Percentiles rank a stretch among this genome's conserved stretches.
These are phyloP conservation scores for Didymella lethalis DNA, from an alignment of 2,329 filamentous ascomycete species.

Conservation along the genomic window DNA sequence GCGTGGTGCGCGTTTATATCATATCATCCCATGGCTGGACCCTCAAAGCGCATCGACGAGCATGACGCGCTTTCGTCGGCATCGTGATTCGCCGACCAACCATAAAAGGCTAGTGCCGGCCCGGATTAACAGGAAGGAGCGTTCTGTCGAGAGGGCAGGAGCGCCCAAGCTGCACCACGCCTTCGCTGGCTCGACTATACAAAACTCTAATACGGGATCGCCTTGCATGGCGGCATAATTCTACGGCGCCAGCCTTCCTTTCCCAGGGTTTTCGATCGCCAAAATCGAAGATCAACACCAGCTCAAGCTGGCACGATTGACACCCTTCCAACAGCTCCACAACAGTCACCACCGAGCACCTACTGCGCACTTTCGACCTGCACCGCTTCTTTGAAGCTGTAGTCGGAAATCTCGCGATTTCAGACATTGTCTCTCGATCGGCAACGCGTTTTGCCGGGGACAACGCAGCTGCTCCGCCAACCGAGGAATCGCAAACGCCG, in stretches of 20 bases:
- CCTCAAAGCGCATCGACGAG: background rate
- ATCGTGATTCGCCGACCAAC: background rate
- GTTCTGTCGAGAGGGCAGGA: constrained; percentile 8
- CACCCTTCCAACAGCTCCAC: constrained; percentile 30
- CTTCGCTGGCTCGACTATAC: constrained; percentile 13
- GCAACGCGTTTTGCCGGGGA: constrained; percentile 28
- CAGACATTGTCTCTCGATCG: constrained; percentile 20
- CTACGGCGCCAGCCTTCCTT: constrained; percentile 19
- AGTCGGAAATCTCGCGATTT: constrained; percentile 31
- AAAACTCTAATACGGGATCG: constrained; percentile 26
- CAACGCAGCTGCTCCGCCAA: constrained; percentile 33
- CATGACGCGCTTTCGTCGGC: constrained; percentile 17
- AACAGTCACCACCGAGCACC: constrained; percentile 24
- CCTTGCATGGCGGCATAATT: constrained; percentile 29
- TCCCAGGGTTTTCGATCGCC: constrained; percentile 26
- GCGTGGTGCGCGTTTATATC: background rate
- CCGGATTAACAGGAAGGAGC: constrained; percentile 21
- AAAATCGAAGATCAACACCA: constrained; percentile 25
- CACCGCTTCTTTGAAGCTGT: constrained; percentile 11
- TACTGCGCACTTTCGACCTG: constrained; percentile 25
- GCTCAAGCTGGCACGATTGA: constrained; percentile 37
- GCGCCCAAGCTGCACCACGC: constrained; percentile 15
- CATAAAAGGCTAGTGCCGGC: constrained; percentile 5
- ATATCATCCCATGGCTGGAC: background rate
- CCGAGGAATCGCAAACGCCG: constrained; percentile 44